Evolutionary conservation across 176 grass and related monocot species (phyloP).

Genomic region (Phyllostachys edulis): DNA sequence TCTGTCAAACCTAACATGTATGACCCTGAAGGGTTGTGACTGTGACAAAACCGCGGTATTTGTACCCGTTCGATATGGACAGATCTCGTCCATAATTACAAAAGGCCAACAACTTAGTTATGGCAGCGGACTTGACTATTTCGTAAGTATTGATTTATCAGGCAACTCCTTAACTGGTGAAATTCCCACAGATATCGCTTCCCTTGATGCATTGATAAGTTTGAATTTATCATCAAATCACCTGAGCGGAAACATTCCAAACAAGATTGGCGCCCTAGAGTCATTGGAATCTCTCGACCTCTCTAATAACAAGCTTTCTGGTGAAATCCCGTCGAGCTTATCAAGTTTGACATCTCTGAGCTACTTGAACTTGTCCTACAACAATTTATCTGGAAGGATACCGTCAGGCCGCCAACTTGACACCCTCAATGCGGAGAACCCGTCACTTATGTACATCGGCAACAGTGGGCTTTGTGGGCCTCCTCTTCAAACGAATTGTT

Average conservation of each 20-base stretch:
- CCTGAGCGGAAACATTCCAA: slow-evolving; percentile 25
- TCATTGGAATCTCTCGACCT: slow-evolving; percentile 40
- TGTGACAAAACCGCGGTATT: too few relatives aligned
- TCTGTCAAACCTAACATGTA: too few relatives aligned
- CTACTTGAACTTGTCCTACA: slow-evolving; percentile 41
- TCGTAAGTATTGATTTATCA: slow-evolving; percentile 29
- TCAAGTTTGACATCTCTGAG: neutral
- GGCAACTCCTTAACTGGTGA: slow-evolving; percentile 11
- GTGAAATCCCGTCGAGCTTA: neutral
- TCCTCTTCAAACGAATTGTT: slow-evolving; percentile 29
- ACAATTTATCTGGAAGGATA: slow-evolving; percentile 41
- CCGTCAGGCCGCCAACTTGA: slow-evolving; percentile 10
- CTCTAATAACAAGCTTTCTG: too few relatives aligned
- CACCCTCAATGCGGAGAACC: slow-evolving; percentile 34
- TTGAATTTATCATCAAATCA: slow-evolving; percentile 35
- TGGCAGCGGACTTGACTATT: too few relatives aligned
- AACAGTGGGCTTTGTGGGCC: slow-evolving; percentile 27
- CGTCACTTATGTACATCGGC: too few relatives aligned
- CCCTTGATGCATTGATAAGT: neutral
- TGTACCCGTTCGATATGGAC: too few relatives aligned
- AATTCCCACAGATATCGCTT: slow-evolving; percentile 25
- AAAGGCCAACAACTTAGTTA: neutral
- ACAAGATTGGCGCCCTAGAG: slow-evolving; percentile 1
- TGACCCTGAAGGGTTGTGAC: too few relatives aligned
- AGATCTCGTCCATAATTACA: too few relatives aligned